These are phyloP conservation scores for Alternaria burnsii DNA, from an alignment of 2,329 filamentous ascomycete genomes.

Conservation along the genomic window DNA sequence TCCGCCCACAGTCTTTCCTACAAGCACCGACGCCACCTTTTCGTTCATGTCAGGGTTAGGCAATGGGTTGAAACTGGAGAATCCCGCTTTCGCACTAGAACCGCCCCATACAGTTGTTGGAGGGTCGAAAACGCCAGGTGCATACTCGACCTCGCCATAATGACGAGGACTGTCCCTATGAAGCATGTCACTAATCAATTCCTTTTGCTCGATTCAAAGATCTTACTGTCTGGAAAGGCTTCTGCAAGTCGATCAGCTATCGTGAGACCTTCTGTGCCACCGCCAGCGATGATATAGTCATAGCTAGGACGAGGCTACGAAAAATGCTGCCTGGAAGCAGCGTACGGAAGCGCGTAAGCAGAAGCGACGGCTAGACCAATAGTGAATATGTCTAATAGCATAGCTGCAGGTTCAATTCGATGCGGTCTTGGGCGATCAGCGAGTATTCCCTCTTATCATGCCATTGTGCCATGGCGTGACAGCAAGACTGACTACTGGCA, in stretches of 20 bases:
- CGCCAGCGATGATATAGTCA: conserved; percentile 28
- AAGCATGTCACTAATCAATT: background rate
- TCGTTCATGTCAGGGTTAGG: conserved; percentile 10
- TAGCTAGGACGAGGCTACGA: conserved; percentile 13
- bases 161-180: conserved; percentile 12
- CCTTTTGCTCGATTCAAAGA: too few species aligned
- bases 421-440: too few species aligned
- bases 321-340: background rate
- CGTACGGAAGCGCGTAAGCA: too few species aligned
- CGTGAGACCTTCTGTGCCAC: conserved; percentile 25
- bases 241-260: conserved; percentile 26
- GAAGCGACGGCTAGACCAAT: too few species aligned
- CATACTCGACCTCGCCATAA: conserved; percentile 12
- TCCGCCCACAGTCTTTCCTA: conserved; percentile 22
- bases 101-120: conserved; percentile 4
- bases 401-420: too few species aligned
- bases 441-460: too few species aligned
- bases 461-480: too few species aligned
- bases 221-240: conserved; percentile 7
- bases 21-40: background rate
- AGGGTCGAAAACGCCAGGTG: conserved; percentile 1
- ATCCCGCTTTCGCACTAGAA: background rate
- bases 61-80: conserved; percentile 10
- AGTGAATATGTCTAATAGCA: too few species aligned
- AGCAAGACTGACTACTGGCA: too few species aligned